phyloP scores from a whole-genome alignment of 306 rosid species.

The Vigna hirtella region DNA sequence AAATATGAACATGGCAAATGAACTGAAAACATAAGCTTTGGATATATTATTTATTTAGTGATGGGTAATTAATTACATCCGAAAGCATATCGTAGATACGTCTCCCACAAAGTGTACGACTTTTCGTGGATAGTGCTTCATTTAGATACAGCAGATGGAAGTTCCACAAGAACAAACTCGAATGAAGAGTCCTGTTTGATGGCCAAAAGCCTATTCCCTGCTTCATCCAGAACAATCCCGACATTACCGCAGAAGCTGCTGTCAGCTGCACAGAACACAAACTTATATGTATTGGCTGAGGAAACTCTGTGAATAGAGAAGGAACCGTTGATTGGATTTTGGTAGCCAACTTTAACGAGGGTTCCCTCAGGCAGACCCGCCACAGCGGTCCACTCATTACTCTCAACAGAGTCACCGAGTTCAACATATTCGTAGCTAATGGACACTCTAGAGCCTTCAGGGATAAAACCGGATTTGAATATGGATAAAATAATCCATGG shows the following conservation, averaged over 20 bases:
- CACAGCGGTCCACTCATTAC: background rate
- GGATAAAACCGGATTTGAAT: accelerated
- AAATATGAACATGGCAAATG: too few relatives aligned
- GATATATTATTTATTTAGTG: background rate
- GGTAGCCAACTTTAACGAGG: background rate
- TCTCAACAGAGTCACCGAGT: background rate
- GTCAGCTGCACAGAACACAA: background rate
- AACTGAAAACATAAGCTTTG: background rate
- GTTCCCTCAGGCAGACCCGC: background rate
- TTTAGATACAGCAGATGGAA: background rate
- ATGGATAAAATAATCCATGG: background rate
- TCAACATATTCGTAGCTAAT: background rate
- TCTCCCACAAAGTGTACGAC: too few relatives aligned
- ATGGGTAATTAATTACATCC: background rate
- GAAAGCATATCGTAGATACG: too few relatives aligned
- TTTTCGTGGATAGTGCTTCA: background rate
- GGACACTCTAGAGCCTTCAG: background rate
- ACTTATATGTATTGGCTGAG: background rate
- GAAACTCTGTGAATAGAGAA: background rate
- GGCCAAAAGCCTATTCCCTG: background rate
- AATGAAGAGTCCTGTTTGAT: too few relatives aligned
- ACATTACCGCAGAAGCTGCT: too few relatives aligned
- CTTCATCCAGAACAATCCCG: background rate
- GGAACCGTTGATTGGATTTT: background rate
- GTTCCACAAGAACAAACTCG: background rate